Conservation (phyloP, 1,284 basidiomycete genomes). For the Cryptococcus sp. region DNA sequence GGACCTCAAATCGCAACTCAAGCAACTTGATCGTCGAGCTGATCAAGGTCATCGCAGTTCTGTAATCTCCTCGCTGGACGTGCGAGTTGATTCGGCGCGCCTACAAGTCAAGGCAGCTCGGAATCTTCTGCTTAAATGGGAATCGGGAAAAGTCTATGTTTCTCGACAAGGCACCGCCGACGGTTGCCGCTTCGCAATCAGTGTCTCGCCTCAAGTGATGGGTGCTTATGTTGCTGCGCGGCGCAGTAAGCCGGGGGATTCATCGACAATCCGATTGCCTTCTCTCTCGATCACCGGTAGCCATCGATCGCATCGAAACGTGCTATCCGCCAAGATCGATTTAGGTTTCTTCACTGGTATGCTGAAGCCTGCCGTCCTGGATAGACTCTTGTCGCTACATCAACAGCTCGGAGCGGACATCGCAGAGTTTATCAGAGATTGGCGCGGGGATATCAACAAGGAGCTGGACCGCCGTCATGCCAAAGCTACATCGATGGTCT, state of each 20-base stretch:
- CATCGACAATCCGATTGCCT: conserved; percentile 32
- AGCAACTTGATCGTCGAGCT: not conserved
- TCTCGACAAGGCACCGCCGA: conserved; percentile 19
- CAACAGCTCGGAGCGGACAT: conserved; percentile 44
- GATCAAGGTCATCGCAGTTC: not conserved
- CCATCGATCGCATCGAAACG: conserved; percentile 8
- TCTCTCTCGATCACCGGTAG: conserved; percentile 27
- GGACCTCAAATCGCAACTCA: not conserved
- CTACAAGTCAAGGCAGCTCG: conserved; percentile 42
- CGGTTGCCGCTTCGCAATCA: conserved; percentile 34
- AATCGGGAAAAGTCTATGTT: conserved; percentile 35
- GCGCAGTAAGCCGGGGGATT: conserved; percentile 29
- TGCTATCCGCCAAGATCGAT: conserved; percentile 28
- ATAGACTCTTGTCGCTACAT: conserved; percentile 47
- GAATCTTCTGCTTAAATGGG: conserved; percentile 47
- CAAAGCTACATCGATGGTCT: conserved; percentile 9
- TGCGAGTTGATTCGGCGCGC: conserved; percentile 24
- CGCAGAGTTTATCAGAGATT: conserved; percentile 29
- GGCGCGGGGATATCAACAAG: conserved; percentile 12
- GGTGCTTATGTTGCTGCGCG: conserved; percentile 39
- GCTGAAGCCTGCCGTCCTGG: conserved; percentile 48
- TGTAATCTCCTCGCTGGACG: conserved; percentile 24
- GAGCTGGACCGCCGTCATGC: conserved; percentile 10
- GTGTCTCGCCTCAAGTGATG: conserved; percentile 39
- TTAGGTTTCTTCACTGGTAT: conserved; percentile 50